Base-by-base conservation (phyloP, 148 eudicot species). In the Cornus kousa region DNA sequence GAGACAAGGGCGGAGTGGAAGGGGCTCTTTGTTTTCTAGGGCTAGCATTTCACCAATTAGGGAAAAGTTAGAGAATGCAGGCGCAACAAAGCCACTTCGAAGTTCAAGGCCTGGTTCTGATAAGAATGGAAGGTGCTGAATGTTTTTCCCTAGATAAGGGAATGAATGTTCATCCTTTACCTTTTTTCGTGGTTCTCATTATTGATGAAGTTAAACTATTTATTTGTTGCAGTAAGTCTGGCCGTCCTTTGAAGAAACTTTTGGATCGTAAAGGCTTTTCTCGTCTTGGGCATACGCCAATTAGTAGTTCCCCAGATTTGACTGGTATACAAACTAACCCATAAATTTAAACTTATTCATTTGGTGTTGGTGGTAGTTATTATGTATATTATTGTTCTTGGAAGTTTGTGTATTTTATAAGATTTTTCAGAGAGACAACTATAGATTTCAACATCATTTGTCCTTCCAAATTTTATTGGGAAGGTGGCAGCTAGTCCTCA, bases 171-270 rank as follows among this genome's bases (percentile, higher is more conserved):
- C 59, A 12, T 11, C 32, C 2, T 60, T 37, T 67, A 74, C 78
- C 20, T 24, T 10, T n/a, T 23, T 37, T 79, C 46, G 74, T 77
- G 74, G 71, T 2, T 71, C 23, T 71, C 48, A 17, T 32, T 66
- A 9, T n/a, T 77, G 43, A 57, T 68, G 19, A 68, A 69, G 74
- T 6, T 79, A 2, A 53, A 3, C 19, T 59, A 17, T 60, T 79
- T 75, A 22, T 70, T 31, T 82, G 67, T 77, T 83, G 71, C 95
- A 95, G 98, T 84, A 95, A 91, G 83, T 85, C 93, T 53, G 98
- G 98, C 33, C 98, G 97, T 65, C 95, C 92, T 48, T 84, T 89
- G 46, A 95, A 94, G 78, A 94, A 90, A 90, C 86, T 86, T 57
- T 73, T 83, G 33, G 97, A 95, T 62, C 95, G 98, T 71, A 95